These are phyloP conservation scores for Neonothopanus nambi DNA, from an alignment of 1,284 basidiomycete species.

Conservation along the genomic window DNA sequence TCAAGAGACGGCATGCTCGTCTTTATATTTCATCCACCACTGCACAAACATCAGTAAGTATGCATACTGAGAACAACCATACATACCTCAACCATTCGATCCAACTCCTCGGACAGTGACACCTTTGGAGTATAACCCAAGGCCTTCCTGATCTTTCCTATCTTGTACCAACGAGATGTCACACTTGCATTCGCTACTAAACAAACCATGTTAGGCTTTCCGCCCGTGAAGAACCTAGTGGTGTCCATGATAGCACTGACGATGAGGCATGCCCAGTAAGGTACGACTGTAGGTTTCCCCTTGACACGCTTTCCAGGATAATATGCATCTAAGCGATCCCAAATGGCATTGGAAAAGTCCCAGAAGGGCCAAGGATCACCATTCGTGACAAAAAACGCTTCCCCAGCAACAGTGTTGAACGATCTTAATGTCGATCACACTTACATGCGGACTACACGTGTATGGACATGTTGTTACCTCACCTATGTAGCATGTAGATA, in stretches of 20 bases:
- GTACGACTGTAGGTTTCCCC: neutral
- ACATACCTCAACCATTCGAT: constrained; percentile 1
- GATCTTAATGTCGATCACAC: no score
- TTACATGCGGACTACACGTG: no score
- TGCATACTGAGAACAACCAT: neutral
- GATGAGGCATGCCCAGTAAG: neutral
- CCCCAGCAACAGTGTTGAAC: no score
- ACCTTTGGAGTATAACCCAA: neutral
- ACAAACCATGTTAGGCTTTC: neutral
- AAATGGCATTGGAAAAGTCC: constrained; percentile 26
- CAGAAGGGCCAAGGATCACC: constrained; percentile 66
- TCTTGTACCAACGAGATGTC: neutral
- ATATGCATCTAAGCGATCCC: neutral
- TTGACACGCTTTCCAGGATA: neutral
- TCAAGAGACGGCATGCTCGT: no score
- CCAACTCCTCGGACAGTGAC: no score
- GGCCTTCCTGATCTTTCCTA: neutral
- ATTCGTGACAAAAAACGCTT: constrained; percentile 70
- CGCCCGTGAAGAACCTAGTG: neutral
- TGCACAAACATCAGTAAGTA: no score
- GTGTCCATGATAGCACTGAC: neutral
- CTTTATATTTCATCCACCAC: no score
- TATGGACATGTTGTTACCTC: no score
- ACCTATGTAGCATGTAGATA: no score
- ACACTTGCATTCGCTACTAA: neutral